phyloP scores from a whole-genome alignment of 2,329 filamentous ascomycete species.

The Rhinocladiella similis region DNA sequence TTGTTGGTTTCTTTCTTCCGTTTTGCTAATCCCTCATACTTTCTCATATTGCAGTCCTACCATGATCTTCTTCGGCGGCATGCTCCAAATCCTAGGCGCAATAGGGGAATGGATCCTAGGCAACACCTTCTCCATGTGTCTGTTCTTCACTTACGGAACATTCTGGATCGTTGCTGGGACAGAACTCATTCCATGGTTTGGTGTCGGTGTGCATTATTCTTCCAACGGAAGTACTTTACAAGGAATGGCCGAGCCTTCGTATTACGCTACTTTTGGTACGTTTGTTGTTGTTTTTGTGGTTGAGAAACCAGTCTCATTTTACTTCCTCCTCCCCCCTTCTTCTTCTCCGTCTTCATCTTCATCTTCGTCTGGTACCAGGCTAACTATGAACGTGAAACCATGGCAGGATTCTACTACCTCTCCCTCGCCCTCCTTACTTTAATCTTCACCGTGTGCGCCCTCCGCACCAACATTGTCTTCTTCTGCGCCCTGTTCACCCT shows the following conservation, averaged over 20 bases:
- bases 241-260: conserved; percentile 10
- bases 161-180: conserved; percentile 49
- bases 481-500: conserved; percentile 37
- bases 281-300: not conserved
- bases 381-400: no score
- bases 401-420: conserved; percentile 17
- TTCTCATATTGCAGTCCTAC: conserved; percentile 37
- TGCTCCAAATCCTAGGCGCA: conserved; percentile 33
- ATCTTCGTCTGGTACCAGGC: no score
- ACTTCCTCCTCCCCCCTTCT: not conserved
- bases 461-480: conserved; percentile 73
- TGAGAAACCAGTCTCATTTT: not conserved
- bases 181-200: conserved; percentile 10
- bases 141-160: conserved; percentile 48
- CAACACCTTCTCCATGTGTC: conserved; percentile 56
- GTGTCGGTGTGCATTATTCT: conserved; percentile 10
- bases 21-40: no score
- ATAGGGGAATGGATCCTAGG: conserved; percentile 35
- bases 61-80: conserved; percentile 35
- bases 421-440: conserved; percentile 12
- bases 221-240: conserved; percentile 2
- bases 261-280: conserved; percentile 17
- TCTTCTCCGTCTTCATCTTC: no score
- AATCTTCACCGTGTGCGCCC: conserved; percentile 34
- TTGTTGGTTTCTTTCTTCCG: no score